These are phyloP conservation scores for Nymphaea thermarum DNA, from an alignment of 164 flowering plant species.

Conservation along the genomic window DNA sequence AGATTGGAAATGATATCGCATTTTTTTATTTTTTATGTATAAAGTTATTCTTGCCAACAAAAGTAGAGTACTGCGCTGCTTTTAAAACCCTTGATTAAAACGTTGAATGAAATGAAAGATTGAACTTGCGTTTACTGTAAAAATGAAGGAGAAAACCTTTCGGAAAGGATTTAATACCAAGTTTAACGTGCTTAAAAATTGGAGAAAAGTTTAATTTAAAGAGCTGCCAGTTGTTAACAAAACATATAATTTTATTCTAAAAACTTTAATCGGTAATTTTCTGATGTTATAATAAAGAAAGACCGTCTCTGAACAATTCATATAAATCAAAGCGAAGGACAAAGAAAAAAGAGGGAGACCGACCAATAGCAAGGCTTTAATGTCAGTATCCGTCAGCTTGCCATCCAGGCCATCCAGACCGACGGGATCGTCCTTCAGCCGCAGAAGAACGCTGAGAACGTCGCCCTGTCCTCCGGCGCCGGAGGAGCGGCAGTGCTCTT, in stretches of 20 bases:
- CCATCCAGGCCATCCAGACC: conserved; percentile 21
- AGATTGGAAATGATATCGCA: no score
- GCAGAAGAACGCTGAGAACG: conserved; percentile 39
- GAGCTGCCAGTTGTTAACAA: no score
- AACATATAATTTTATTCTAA: no score
- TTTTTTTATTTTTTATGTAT: no score
- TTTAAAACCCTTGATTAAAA: no score
- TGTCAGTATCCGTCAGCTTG: conserved; percentile 56
- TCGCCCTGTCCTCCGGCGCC: conserved; percentile 15
- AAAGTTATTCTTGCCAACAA: no score
- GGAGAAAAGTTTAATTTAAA: no score
- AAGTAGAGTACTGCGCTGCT: no score
- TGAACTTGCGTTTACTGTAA: no score
- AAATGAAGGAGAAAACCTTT: no score
- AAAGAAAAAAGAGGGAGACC: background rate
- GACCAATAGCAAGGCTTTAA: conserved; percentile 81
- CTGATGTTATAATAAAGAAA: background rate
- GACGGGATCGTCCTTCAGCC: conserved; percentile 31
- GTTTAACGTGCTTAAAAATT: background rate
- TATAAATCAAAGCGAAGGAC: background rate
- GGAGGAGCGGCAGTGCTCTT: conserved; percentile 23
- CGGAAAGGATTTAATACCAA: background rate
- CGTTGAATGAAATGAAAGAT: no score
- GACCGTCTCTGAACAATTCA: background rate
- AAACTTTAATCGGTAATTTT: no score